Base-by-base conservation (phyloP, 306 rosid genomes). In the Trichosanthes cucumerina region DNA sequence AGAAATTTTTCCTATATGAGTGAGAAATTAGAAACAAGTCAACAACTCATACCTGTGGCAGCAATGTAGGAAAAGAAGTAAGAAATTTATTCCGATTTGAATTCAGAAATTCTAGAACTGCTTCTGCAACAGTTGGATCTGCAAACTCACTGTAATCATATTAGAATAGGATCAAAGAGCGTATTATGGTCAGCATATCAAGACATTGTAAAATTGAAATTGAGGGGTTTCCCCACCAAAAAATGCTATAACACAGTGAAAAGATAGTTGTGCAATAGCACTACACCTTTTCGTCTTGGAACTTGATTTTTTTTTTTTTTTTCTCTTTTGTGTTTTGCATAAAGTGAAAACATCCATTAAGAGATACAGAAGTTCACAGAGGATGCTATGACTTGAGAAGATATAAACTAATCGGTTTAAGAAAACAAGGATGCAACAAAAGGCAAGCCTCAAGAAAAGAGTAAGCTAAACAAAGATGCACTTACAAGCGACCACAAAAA, bases 71-170 rank as follows among this genome's bases (percentile, higher is more conserved):
- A 79, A 95, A 95, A 78, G 93, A 80, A 9, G 86, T 87, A 39
- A 80, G 70, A 79, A 95, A 84, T 80, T 91, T 95, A 82, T 89
- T 91, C 86, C 82, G 86, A 90, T 91, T 92, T 81, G 44, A 53
- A 83, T 88, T 82, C 78, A 95, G 86, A 90, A 95, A 92, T 33
- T 91, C 96, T 74, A 95, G 85, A 26, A 90, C 90, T 79, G 92
- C 90, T 86, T 87, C 96, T 24, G 97, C 97, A 5, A 95, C 96
- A 80, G 80, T 86, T 66, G 97, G 96, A 84, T 95, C 97, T 65
- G 97, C 93, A 83, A 95, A 95, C 87, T 95, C 98, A 88, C 96
- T 95, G 89, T 83, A 90, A 76, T 12, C 72, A 76, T 70, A 83
- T 56, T 83, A 79, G 84, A 80, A 79, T 46, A 80, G 76, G 19